phyloP scores from a whole-genome alignment of 2,329 filamentous ascomycete species.

The Trichoderma sp. region DNA sequence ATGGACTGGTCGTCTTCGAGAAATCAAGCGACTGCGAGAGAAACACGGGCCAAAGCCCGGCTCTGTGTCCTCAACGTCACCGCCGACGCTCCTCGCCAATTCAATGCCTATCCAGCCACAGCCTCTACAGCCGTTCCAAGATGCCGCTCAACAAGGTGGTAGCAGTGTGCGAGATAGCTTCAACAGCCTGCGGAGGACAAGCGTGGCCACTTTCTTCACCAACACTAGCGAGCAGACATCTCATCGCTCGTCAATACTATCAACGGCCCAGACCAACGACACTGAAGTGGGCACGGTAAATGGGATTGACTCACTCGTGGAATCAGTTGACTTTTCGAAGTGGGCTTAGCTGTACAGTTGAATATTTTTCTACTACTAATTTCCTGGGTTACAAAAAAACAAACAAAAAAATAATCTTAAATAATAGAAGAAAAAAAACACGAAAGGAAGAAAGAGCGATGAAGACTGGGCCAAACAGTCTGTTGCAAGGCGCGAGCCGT shows the following conservation, averaged over 20 bases:
- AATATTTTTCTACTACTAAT: neutral
- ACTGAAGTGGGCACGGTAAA: constrained; percentile 52
- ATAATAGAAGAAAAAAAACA: neutral
- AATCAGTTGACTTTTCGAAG: constrained; percentile 47
- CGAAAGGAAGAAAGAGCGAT: neutral
- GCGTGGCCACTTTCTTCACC: constrained; percentile 67
- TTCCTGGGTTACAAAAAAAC: neutral
- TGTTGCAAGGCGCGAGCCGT: constrained; percentile 24
- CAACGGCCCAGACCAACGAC: constrained; percentile 58
- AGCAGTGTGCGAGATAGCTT: constrained; percentile 64
- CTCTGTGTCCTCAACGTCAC: constrained; percentile 36
- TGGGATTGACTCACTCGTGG: constrained; percentile 40
- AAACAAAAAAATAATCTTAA: neutral
- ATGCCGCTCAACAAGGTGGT: constrained; percentile 46
- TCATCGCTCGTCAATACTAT: constrained; percentile 61
- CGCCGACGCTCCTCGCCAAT: constrained; percentile 38
- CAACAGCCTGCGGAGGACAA: constrained; percentile 63
- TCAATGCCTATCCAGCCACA: constrained; percentile 32
- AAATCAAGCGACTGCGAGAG: constrained; percentile 82
- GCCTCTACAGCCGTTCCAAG: constrained; percentile 31
- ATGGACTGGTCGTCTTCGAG: constrained; percentile 84
- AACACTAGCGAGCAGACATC: constrained; percentile 60
- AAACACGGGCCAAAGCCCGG: constrained; percentile 56
- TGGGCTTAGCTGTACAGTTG: constrained; percentile 38
- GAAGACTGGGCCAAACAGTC: constrained; percentile 10